Conservation (phyloP, 2,329 filamentous ascomycete genomes). For the Camillea tinctor region DNA sequence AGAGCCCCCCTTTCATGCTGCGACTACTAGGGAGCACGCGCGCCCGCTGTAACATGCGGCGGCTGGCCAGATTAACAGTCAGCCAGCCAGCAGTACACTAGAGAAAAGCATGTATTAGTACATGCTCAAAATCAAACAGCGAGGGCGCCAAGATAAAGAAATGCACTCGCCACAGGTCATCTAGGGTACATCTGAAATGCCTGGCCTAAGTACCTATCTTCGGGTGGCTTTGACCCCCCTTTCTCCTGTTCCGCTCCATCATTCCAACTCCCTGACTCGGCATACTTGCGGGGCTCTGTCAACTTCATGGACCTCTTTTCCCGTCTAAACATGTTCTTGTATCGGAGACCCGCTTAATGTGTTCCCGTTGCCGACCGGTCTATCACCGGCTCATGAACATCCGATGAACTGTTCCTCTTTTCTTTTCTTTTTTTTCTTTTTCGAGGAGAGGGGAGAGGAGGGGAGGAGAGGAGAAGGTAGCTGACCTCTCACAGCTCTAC, state of each 20-base stretch:
- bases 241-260: background rate
- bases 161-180: slow-evolving; percentile 21
- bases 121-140: background rate
- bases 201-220: background rate
- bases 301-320: background rate
- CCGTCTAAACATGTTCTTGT: background rate
- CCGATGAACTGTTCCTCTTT: background rate
- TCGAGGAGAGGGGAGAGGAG: no score
- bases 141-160: background rate
- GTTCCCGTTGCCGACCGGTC: background rate
- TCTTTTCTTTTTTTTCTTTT: no score
- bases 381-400: background rate
- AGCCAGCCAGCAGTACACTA: slow-evolving; percentile 1
- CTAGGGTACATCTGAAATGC: slow-evolving; percentile 4
- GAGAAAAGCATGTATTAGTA: slow-evolving; percentile 15
- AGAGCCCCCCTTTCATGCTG: background rate
- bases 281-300: background rate
- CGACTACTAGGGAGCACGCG: background rate
- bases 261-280: background rate
- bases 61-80: slow-evolving; percentile 9
- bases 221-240: background rate
- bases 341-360: background rate
- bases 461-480: background rate
- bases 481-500: background rate
- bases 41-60: background rate